Percentiles rank a stretch among this genome's conserved stretches.
phyloP scores from a whole-genome alignment of 305 asterid species.

The Coffea humblotiana region DNA sequence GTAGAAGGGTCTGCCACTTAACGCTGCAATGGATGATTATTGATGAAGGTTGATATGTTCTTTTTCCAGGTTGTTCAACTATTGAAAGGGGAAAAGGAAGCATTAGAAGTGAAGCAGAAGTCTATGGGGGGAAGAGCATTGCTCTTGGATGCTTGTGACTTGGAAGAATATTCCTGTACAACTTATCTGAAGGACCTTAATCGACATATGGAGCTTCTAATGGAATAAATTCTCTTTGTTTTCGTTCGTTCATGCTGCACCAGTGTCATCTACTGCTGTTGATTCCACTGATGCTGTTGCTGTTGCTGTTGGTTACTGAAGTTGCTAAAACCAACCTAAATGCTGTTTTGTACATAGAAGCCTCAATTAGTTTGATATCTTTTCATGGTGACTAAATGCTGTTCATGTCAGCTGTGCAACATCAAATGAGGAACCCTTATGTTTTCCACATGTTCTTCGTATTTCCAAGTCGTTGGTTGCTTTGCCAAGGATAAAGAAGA shows the following conservation, averaged over 20 bases:
- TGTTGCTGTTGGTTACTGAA: conserved; percentile 1
- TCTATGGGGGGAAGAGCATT: conserved; percentile 61
- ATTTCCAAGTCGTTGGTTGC: neutral
- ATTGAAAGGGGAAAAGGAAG: conserved; percentile 67
- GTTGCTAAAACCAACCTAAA: neutral
- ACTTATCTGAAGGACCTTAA: conserved; percentile 72
- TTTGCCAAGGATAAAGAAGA: neutral
- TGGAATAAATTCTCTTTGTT: conserved; percentile 49
- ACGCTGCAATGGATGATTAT: neutral
- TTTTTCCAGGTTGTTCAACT: conserved; percentile 58
- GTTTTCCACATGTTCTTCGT: neutral
- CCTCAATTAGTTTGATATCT: neutral
- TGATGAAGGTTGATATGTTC: neutral
- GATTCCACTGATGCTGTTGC: conserved; percentile 11
- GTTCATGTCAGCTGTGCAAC: neutral
- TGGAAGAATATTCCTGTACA: conserved; percentile 70
- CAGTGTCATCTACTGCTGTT: neutral
- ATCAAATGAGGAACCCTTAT: neutral
- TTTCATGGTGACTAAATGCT: neutral
- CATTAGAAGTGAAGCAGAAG: conserved; percentile 57
- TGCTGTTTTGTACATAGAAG: conserved; percentile 1
- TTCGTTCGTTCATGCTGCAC: conserved; percentile 9
- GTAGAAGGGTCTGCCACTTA: neutral
- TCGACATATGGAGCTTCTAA: conserved; percentile 84
- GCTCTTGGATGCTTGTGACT: conserved; percentile 61